A percentile compares a stretch with the other conserved stretches of the same genome.
Conservation (phyloP, 2,329 filamentous ascomycete species). For the Colletotrichum zoysiae region DNA sequence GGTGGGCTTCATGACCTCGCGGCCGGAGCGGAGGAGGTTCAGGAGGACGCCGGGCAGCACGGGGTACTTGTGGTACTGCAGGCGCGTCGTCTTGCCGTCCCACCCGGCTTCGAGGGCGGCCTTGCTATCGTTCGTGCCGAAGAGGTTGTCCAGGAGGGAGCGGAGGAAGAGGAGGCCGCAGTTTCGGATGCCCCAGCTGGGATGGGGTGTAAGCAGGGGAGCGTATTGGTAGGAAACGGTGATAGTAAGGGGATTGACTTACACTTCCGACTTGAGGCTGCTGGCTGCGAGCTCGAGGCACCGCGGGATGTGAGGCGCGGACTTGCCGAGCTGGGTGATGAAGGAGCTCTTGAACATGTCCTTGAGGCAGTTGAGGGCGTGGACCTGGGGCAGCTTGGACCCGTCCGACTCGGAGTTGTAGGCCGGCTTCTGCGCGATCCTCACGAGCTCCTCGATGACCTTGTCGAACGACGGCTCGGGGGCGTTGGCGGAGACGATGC, state of each 20-base stretch:
- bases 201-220: conserved; percentile 28
- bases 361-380: conserved; percentile 93
- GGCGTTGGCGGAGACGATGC: conserved; percentile 78
- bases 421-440: conserved; percentile 68
- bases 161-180: conserved; percentile 91
- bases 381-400: conserved; percentile 86
- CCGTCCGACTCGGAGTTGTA: conserved; percentile 69
- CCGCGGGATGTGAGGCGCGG: conserved; percentile 79
- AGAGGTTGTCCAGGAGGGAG: conserved; percentile 82
- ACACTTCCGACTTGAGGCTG: conserved; percentile 83
- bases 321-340: conserved; percentile 77
- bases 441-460: conserved; percentile 72
- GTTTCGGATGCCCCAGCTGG: conserved; percentile 92
- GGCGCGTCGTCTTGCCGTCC: conserved; percentile 73
- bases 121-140: conserved; percentile 82
- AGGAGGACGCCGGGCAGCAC: conserved; percentile 74
- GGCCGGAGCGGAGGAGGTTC: conserved; percentile 68
- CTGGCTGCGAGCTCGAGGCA: conserved; percentile 84
- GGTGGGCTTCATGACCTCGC: conserved; percentile 57
- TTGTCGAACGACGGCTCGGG: conserved; percentile 71
- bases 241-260: conserved; percentile 48
- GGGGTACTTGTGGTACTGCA: conserved; percentile 78
- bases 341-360: conserved; percentile 90
- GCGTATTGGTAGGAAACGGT: conserved; percentile 7
- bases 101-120: conserved; percentile 70